Conservation (phyloP, 2,329 filamentous ascomycete species). For the Aspergillus sp. region DNA sequence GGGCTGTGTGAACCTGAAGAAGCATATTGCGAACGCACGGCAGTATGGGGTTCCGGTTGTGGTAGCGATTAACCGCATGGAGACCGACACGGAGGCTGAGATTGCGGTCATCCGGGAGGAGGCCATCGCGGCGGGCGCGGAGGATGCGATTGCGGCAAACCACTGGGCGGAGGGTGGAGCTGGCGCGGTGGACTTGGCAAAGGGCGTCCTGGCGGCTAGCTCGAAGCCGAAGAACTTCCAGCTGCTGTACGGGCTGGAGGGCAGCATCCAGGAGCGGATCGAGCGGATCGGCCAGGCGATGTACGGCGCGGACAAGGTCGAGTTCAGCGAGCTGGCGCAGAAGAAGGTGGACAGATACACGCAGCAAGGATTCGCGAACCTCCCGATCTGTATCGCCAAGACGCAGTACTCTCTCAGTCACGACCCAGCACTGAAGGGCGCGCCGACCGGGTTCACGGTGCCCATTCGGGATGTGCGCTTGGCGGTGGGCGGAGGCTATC, state of each 20-base stretch:
- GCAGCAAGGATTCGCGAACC: conserved; percentile 83
- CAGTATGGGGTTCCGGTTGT: conserved; percentile 90
- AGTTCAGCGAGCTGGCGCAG: conserved; percentile 91
- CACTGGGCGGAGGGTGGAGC: conserved; percentile 96
- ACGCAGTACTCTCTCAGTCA: conserved; percentile 97
- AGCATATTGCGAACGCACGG: conserved; percentile 90
- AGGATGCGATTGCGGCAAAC: conserved; percentile 89
- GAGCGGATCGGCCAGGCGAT: conserved; percentile 86
- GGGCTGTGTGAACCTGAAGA: conserved; percentile 90
- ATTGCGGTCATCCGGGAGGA: conserved; percentile 87
- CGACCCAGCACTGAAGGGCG: conserved; percentile 90
- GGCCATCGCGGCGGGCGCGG: conserved; percentile 84
- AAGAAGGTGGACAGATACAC: conserved; percentile 96
- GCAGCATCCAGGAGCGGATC: conserved; percentile 82
- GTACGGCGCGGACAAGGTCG: conserved; percentile 87
- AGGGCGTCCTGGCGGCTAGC: conserved; percentile 78
- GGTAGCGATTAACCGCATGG: conserved; percentile 95
- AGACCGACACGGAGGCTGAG: conserved; percentile 90
- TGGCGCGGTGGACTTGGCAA: conserved; percentile 84
- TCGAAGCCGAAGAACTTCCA: conserved; percentile 84
- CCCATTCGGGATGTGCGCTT: conserved; percentile 92
- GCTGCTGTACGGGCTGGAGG: conserved; percentile 78
- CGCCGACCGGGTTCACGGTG: conserved; percentile 88
- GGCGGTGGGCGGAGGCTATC: conserved; percentile 89
- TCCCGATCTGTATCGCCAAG: conserved; percentile 97